Conservation (phyloP, 2,329 filamentous ascomycete genomes). For the Penicillium hesseltinei region DNA sequence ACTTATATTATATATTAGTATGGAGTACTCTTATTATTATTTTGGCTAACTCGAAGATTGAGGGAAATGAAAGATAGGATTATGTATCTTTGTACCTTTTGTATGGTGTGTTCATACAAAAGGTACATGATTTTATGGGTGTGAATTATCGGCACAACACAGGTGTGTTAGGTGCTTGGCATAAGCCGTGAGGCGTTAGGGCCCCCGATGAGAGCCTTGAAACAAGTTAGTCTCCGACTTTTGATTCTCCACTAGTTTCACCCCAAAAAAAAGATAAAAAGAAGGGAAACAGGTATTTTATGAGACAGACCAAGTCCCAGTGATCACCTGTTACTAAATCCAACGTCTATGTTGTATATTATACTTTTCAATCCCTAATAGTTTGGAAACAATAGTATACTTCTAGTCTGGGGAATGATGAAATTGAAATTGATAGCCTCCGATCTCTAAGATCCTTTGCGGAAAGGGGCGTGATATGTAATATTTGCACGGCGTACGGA, state of each 20-base stretch:
- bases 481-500: neutral
- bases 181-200: neutral
- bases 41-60: neutral
- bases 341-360: neutral
- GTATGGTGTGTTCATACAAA: neutral
- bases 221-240: constrained; percentile 4
- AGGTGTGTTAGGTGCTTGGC: neutral
- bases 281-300: too few relatives aligned
- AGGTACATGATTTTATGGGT: neutral
- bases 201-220: neutral
- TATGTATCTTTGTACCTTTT: neutral
- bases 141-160: neutral
- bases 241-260: neutral
- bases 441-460: neutral
- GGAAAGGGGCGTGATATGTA: neutral
- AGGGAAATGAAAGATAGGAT: neutral
- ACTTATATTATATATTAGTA: too few relatives aligned
- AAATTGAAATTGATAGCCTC: neutral
- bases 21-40: neutral
- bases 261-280: neutral
- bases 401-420: neutral
- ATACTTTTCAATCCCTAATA: neutral
- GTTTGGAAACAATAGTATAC: neutral
- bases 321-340: neutral
- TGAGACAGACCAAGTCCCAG: neutral